Evolutionary conservation across 1,284 basidiomycete genomes (phyloP).

Genomic region (Dichomitus squalens): DNA sequence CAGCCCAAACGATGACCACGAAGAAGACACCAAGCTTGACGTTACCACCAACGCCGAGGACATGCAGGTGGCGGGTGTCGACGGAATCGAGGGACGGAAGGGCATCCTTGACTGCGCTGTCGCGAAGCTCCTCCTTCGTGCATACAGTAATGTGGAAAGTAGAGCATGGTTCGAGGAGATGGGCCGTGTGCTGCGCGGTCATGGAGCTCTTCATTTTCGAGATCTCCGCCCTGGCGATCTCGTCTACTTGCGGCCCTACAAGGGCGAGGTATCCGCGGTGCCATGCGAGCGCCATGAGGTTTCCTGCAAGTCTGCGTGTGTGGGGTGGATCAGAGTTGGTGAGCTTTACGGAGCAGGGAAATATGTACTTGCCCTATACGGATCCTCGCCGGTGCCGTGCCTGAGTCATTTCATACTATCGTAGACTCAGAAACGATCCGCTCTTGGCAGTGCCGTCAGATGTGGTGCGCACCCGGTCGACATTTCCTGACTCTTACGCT

Average conservation of each 20-base stretch:
- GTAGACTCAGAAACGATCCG: background rate
- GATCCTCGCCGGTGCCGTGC: background rate
- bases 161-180: constrained; percentile 16
- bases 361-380: background rate
- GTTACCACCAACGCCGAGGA: constrained; percentile 44
- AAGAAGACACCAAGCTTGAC: constrained; percentile 41
- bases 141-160: constrained; percentile 45
- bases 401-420: background rate
- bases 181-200: background rate
- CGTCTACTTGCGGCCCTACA: constrained; percentile 37
- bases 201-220: constrained; percentile 4
- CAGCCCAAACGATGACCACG: constrained; percentile 57
- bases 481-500: background rate
- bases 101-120: constrained; percentile 3
- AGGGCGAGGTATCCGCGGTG: constrained; percentile 25
- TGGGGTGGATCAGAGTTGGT: background rate
- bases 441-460: background rate
- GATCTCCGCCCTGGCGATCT: constrained; percentile 30
- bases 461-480: background rate
- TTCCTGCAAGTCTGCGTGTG: background rate
- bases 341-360: too few species aligned
- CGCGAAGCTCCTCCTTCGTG: constrained; percentile 38
- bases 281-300: constrained; percentile 14
- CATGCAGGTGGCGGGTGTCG: constrained; percentile 20
- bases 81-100: constrained; percentile 9